Conservation (phyloP, 108 stramenopile species). For the Bacterosira constricta region DNA sequence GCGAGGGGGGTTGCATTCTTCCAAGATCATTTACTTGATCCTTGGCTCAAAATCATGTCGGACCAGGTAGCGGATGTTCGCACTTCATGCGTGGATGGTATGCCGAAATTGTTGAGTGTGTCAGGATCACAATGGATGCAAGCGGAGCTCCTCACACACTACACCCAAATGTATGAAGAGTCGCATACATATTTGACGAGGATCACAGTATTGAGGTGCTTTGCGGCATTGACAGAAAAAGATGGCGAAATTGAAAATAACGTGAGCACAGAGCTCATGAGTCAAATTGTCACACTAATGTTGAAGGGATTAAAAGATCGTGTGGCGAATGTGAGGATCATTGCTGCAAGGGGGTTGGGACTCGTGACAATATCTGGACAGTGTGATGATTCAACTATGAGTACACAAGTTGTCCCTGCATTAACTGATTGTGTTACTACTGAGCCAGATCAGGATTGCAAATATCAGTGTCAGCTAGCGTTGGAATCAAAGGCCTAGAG, state of each 20-base stretch:
- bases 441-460: slow-evolving; percentile 56
- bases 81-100: slow-evolving; percentile 71
- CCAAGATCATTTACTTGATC: slow-evolving; percentile 74
- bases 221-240: slow-evolving; percentile 58
- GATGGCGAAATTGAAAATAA: slow-evolving; percentile 37
- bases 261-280: slow-evolving; percentile 60
- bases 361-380: slow-evolving; percentile 35
- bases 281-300: slow-evolving; percentile 53
- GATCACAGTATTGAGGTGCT: slow-evolving; percentile 78
- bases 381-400: slow-evolving; percentile 42
- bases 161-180: slow-evolving; percentile 73
- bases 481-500: slow-evolving; percentile 32
- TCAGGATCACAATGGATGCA: slow-evolving; percentile 82
- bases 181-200: slow-evolving; percentile 75
- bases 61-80: slow-evolving; percentile 86
- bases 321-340: slow-evolving; percentile 89
- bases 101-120: slow-evolving; percentile 72
- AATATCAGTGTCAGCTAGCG: slow-evolving; percentile 48
- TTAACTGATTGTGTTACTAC: slow-evolving; percentile 37
- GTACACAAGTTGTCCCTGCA: slow-evolving; percentile 43
- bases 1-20: slow-evolving; percentile 83
- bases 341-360: slow-evolving; percentile 76
- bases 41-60: slow-evolving; percentile 82
- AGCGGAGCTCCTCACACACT: slow-evolving; percentile 70
- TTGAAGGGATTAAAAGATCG: slow-evolving; percentile 71